Evolutionary conservation across 139 green algal species (phyloP).

Genomic region (Yamagishiella unicocca): DNA sequence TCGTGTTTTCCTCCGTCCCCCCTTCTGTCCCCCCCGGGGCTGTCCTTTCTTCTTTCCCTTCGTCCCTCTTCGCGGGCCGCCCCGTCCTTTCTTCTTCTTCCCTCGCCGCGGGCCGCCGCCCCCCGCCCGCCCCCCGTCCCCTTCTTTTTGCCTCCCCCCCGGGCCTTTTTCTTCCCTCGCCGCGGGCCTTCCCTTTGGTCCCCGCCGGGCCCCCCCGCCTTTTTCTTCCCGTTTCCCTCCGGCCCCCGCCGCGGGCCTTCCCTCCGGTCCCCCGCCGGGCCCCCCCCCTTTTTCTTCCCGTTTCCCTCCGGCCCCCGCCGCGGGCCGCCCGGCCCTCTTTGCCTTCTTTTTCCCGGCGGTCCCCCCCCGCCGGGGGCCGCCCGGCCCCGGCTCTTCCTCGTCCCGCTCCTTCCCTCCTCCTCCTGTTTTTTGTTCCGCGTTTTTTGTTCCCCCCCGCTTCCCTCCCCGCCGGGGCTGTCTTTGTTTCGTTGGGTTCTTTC

Average conservation of each 20-base stretch:
- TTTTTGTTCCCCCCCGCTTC: no score
- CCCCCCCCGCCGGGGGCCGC: no score
- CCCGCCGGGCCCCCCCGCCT: background rate
- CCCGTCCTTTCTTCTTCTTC: background rate
- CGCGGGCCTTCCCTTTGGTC: background rate
- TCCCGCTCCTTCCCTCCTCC: background rate
- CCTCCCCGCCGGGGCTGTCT: no score
- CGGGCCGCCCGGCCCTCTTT: background rate
- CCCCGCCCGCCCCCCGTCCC: no score
- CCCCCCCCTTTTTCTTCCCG: background rate
- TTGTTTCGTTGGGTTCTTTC: no score
- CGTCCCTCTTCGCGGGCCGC: background rate
- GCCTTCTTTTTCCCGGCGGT: background rate
- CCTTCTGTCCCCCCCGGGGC: background rate
- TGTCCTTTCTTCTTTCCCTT: background rate
- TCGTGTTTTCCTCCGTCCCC: background rate
- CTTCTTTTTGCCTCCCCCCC: background rate
- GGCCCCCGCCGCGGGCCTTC: background rate
- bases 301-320: background rate
- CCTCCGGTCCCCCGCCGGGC: background rate
- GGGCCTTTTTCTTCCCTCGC: background rate
- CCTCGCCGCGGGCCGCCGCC: no score
- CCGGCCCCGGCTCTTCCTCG: background rate
- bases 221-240: background rate
- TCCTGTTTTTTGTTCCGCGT: background rate